phyloP scores from a whole-genome alignment of 75 land plant species.

The Pinus taeda region DNA sequence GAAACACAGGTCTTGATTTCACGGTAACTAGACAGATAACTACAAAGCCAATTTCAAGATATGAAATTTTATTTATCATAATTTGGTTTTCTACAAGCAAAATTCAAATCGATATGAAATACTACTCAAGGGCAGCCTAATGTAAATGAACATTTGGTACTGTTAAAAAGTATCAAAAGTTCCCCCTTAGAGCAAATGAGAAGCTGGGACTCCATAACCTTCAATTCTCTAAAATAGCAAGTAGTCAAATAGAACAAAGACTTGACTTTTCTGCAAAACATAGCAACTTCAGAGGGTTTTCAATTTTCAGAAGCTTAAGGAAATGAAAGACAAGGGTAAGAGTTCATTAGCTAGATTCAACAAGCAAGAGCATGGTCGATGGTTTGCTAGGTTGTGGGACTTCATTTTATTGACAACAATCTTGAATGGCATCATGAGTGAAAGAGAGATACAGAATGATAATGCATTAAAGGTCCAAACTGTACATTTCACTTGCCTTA shows the following conservation, averaged over 20 bases:
- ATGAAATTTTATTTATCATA: not conserved
- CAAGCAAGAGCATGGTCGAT: not conserved
- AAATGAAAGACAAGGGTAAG: not conserved
- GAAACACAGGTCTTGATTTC: slow-evolving; percentile 3
- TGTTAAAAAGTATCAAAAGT: not conserved
- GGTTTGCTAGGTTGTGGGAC: too few species aligned
- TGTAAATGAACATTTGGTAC: not conserved
- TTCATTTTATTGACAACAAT: too few species aligned
- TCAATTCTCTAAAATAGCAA: too few species aligned
- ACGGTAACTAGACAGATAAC: not conserved
- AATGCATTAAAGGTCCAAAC: not conserved
- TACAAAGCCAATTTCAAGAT: not conserved
- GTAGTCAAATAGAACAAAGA: too few species aligned
- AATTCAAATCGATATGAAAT: too few species aligned
- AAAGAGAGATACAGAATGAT: too few species aligned
- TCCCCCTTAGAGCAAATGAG: too few species aligned
- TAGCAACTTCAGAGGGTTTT: not conserved
- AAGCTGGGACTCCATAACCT: too few species aligned
- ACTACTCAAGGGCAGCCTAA: not conserved
- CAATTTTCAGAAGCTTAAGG: not conserved
- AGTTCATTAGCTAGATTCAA: not conserved
- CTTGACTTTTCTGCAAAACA: not conserved
- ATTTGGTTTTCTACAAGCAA: too few species aligned
- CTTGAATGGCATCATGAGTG: too few species aligned
- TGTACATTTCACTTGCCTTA: not conserved